Percentiles rank a stretch among this genome's conserved stretches.
These are phyloP conservation scores for Protomyces macrosporus DNA, from an alignment of 1,139 yeast genomes.

Conservation along the genomic window DNA sequence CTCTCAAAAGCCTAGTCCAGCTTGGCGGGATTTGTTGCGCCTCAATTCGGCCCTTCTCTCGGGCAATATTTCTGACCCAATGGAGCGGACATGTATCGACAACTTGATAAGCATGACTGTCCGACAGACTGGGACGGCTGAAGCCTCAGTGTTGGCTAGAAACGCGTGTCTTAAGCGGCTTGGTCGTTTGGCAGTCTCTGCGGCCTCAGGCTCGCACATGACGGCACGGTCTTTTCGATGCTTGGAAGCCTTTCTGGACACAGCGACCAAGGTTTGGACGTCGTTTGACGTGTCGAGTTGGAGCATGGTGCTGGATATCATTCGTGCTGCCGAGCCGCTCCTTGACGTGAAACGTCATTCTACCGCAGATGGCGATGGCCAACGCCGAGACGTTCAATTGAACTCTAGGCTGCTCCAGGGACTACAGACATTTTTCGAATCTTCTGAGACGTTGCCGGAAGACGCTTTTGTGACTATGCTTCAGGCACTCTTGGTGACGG, in stretches of 20 bases:
- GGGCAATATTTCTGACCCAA: neutral
- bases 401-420: neutral
- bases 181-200: constrained; percentile 12
- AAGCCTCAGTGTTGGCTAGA: neutral
- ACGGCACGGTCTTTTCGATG: constrained; percentile 6
- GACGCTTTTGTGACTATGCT: constrained; percentile 3
- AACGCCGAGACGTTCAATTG: neutral
- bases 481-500: constrained; percentile 5
- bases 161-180: constrained; percentile 11
- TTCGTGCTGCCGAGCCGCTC: constrained; percentile 7
- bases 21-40: constrained; percentile 10
- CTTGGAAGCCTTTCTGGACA: constrained; percentile 4
- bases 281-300: constrained; percentile 3
- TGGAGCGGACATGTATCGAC: neutral
- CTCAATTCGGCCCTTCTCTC: constrained; percentile 14
- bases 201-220: neutral
- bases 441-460: neutral
- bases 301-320: constrained; percentile 10
- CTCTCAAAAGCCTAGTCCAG: neutral
- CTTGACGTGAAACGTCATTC: neutral
- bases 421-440: constrained; percentile 1
- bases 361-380: neutral
- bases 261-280: neutral
- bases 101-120: neutral
- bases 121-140: neutral